phyloP scores from a whole-genome alignment of 192 early-diverging fungal genomes.

The Coemansia asiatica region DNA sequence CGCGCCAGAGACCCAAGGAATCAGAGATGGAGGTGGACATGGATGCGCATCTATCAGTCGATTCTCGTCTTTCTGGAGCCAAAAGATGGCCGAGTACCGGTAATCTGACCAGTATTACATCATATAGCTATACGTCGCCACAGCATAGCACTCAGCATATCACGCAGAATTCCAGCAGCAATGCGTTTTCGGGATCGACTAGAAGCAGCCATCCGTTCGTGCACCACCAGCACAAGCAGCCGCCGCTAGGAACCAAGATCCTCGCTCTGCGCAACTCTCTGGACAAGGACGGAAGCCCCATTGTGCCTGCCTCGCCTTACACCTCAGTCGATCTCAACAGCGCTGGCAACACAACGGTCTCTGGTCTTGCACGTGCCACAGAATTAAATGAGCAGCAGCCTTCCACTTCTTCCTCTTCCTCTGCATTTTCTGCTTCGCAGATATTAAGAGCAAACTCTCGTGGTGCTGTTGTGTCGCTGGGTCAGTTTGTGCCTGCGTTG shows the following conservation, averaged over 20 bases:
- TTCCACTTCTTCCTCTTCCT: neutral
- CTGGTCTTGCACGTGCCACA: neutral
- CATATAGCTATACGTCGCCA: neutral
- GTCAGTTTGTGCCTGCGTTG: constrained; percentile 51
- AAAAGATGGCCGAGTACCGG: constrained; percentile 6
- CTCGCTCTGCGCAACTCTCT: constrained; percentile 26
- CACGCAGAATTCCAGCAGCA: neutral
- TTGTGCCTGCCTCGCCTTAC: constrained; percentile 45
- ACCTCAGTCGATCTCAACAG: constrained; percentile 28
- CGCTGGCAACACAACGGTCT: neutral
- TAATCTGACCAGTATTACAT: neutral
- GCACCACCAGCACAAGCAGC: constrained; percentile 3
- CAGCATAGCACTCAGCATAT: neutral
- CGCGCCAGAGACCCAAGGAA: neutral
- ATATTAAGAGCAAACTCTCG: neutral
- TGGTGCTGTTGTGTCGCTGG: constrained; percentile 9
- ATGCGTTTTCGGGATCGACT: neutral
- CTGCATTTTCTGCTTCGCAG: neutral
- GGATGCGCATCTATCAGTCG: neutral
- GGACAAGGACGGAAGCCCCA: constrained; percentile 28
- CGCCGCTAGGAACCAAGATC: constrained; percentile 7
- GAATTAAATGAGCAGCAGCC: neutral
- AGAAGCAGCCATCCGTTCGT: neutral
- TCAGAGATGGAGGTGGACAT: constrained; percentile 2
- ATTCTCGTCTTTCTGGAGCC: neutral